Evolutionary conservation across 257 asterid genomes (phyloP).

Genomic region (Rhazya stricta): DNA sequence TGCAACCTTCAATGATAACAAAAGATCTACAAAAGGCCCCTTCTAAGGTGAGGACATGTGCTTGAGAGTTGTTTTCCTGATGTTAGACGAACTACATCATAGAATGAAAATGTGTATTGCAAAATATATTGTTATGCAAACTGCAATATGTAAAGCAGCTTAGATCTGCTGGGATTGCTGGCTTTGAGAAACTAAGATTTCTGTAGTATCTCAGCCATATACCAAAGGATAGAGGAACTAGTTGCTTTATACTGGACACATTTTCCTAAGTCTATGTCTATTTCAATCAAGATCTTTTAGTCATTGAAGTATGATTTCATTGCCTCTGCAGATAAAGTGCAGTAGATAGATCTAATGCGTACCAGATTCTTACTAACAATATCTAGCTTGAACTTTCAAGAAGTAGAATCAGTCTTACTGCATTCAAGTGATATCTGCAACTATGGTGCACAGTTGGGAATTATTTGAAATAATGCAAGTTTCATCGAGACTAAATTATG

Average conservation of each 20-base stretch:
- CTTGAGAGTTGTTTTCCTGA: not conserved
- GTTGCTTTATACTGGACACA: not conserved
- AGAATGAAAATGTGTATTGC: not conserved
- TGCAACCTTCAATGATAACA: not conserved
- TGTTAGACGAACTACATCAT: slow-evolving; percentile 1
- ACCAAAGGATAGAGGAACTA: not conserved
- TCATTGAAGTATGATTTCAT: not conserved
- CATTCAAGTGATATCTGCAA: slow-evolving; percentile 1
- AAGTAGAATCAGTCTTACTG: not conserved
- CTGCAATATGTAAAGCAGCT: not conserved
- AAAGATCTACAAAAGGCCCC: not conserved
- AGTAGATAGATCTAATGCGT: not conserved
- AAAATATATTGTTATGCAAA: slow-evolving; percentile 1
- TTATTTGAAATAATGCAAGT: not conserved
- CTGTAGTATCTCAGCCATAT: not conserved
- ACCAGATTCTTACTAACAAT: not conserved
- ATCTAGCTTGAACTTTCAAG: not conserved
- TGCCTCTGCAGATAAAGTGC: not conserved
- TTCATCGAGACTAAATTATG: not conserved
- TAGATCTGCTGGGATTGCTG: not conserved
- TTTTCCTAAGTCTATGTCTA: not conserved
- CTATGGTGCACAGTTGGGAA: not conserved
- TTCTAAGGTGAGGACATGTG: not conserved
- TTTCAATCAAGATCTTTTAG: slow-evolving; percentile 3
- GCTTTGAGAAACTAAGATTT: not conserved